A percentile compares a stretch with the other conserved stretches of the same genome.
Evolutionary conservation across 2,329 filamentous ascomycete species (phyloP).

Genomic region (Cladophialophora chaetospira): DNA sequence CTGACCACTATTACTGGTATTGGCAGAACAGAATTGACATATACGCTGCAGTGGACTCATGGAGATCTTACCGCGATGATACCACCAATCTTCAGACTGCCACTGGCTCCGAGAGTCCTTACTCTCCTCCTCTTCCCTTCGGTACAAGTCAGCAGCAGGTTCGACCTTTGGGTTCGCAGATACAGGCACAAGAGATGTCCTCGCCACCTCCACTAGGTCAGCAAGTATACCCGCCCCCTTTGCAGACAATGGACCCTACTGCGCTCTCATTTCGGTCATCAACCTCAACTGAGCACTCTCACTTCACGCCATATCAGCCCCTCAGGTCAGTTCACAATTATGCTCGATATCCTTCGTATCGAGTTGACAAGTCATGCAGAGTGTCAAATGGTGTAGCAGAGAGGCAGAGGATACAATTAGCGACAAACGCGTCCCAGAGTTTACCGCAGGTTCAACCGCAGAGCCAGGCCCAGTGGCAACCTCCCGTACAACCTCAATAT

Average conservation of each 20-base stretch:
- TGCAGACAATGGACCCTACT: slow-evolving; percentile 1
- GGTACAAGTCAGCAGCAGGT: not conserved
- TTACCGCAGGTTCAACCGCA: not conserved
- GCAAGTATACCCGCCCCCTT: not conserved
- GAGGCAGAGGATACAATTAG: slow-evolving; percentile 18
- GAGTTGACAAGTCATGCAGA: slow-evolving; percentile 34
- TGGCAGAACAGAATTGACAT: slow-evolving; percentile 27
- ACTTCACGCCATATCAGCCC: slow-evolving; percentile 19
- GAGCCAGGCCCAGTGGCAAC: not conserved
- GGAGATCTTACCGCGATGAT: slow-evolving; percentile 31
- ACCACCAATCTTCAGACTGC: slow-evolving; percentile 21
- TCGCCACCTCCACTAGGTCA: not conserved
- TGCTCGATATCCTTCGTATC: slow-evolving; percentile 32
- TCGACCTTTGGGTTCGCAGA: not conserved
- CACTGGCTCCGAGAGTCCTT: not conserved
- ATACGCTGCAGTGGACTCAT: slow-evolving; percentile 32
- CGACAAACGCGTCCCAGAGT: not conserved
- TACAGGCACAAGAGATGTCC: not conserved
- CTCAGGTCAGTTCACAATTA: slow-evolving; percentile 32
- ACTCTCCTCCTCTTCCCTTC: not conserved
- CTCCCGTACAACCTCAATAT: too few relatives aligned
- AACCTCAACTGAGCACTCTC: not conserved
- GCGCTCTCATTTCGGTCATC: not conserved
- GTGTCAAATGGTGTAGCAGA: slow-evolving; percentile 21
- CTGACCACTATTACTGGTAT: slow-evolving; percentile 20